Percentiles rank a stretch among this genome's conserved stretches.
Evolutionary conservation across 2,329 filamentous ascomycete genomes (phyloP).

Genomic region (Fusarium foetens): DNA sequence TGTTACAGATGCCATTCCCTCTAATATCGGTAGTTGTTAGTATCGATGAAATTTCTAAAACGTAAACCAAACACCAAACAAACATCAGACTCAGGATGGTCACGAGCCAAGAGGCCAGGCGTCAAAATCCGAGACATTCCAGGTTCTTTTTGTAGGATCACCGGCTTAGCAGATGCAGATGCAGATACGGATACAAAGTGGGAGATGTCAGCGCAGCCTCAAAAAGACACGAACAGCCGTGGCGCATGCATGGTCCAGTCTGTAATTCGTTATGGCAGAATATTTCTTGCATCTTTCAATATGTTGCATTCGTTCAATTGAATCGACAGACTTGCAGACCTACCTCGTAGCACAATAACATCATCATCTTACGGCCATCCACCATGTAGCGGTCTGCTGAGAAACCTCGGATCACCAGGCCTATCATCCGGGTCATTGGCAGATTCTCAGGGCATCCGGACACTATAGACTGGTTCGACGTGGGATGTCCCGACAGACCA

Average conservation of each 20-base stretch:
- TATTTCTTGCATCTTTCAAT: slow-evolving; percentile 2
- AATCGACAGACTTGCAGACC: slow-evolving; percentile 6
- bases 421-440: slow-evolving; percentile 20
- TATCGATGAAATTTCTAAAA: slow-evolving; percentile 8
- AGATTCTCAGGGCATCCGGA: slow-evolving; percentile 5
- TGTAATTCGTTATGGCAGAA: slow-evolving; percentile 2
- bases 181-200: not conserved
- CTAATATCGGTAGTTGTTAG: not conserved
- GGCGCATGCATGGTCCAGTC: slow-evolving; percentile 25
- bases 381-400: slow-evolving; percentile 33
- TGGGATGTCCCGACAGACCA: slow-evolving; percentile 9
- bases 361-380: slow-evolving; percentile 7
- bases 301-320: slow-evolving; percentile 8
- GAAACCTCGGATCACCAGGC: slow-evolving; percentile 26
- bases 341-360: slow-evolving; percentile 7
- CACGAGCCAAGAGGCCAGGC: slow-evolving; percentile 26
- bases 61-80: not conserved
- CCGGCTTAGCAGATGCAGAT: not conserved
- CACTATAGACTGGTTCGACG: slow-evolving; percentile 12
- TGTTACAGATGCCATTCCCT: slow-evolving; percentile 24
- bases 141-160: slow-evolving; percentile 2
- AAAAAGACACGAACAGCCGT: slow-evolving; percentile 23
- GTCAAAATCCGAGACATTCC: slow-evolving; percentile 22
- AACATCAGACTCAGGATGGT: slow-evolving; percentile 15
- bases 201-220: slow-evolving; percentile 28